A percentile compares a stretch with the other conserved stretches of the same genome.
Evolutionary conservation across 306 rosid genomes (phyloP).

Genomic region (Lupinus albus): DNA sequence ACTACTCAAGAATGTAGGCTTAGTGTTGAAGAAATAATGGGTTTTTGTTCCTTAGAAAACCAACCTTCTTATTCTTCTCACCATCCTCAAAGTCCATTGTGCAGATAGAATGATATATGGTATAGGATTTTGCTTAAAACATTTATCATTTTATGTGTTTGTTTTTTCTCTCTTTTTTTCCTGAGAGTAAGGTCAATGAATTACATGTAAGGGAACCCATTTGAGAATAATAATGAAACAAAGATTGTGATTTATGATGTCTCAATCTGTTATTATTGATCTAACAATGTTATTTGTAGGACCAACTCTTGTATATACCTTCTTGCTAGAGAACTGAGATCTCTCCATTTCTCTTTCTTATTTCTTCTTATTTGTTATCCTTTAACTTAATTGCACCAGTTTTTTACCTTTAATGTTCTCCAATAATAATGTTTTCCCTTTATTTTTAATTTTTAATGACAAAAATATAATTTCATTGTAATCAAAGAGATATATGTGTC

Average conservation of each 20-base stretch:
- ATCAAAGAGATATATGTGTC: too few relatives aligned
- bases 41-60: slow-evolving; percentile 52
- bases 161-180: neutral
- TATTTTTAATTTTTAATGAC: too few relatives aligned
- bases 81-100: slow-evolving; percentile 78
- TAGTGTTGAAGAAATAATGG: slow-evolving; percentile 47
- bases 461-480: too few relatives aligned
- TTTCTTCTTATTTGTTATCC: neutral
- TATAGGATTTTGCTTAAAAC: slow-evolving; percentile 18
- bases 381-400: neutral
- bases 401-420: too few relatives aligned
- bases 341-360: too few relatives aligned
- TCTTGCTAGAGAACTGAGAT: too few relatives aligned
- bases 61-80: slow-evolving; percentile 58
- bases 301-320: too few relatives aligned
- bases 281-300: too few relatives aligned
- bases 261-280: neutral
- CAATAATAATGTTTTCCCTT: too few relatives aligned
- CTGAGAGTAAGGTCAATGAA: slow-evolving; percentile 27
- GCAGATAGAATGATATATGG: slow-evolving; percentile 57
- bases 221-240: slow-evolving; percentile 35
- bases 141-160: neutral
- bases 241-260: slow-evolving; percentile 20
- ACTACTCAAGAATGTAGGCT: slow-evolving; percentile 47
- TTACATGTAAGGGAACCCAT: slow-evolving; percentile 41